These are phyloP conservation scores for Phytophthora idaei DNA, from an alignment of 352 stramenopile genomes.

Conservation along the genomic window DNA sequence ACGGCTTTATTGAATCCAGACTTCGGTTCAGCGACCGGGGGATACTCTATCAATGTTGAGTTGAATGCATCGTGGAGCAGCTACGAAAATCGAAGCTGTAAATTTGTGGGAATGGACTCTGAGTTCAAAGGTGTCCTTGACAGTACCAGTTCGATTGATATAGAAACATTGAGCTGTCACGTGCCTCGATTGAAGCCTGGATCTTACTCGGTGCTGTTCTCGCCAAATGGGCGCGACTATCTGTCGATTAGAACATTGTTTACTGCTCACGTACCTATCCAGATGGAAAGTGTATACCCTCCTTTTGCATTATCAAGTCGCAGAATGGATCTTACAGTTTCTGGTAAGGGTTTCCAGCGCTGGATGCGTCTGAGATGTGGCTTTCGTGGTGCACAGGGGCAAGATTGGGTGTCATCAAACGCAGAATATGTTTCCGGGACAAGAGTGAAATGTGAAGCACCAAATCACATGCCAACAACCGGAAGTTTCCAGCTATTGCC, in stretches of 20 bases:
- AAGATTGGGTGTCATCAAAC: constrained; percentile 20
- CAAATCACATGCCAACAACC: constrained; percentile 11
- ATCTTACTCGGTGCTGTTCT: constrained; percentile 39
- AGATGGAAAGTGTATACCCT: constrained; percentile 25
- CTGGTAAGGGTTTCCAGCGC: constrained; percentile 42
- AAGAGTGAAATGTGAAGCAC: constrained; percentile 31
- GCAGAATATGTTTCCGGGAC: constrained; percentile 31
- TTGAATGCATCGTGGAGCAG: constrained; percentile 16
- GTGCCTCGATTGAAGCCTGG: constrained; percentile 33
- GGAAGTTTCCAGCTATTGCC: constrained; percentile 39
- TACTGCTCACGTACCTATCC: constrained; percentile 33
- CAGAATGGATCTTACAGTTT: constrained; percentile 27
- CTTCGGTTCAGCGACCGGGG: constrained; percentile 37
- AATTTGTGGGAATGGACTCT: constrained; percentile 22
- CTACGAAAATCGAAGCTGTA: constrained; percentile 29
- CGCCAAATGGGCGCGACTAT: constrained; percentile 48
- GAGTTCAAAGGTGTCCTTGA: constrained; percentile 9
- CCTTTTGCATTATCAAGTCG: constrained; percentile 22
- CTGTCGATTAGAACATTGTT: constrained; percentile 24
- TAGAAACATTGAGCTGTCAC: constrained; percentile 20
- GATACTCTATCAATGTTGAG: constrained; percentile 27
- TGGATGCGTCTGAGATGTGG: constrained; percentile 51
- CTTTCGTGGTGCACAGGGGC: constrained; percentile 22
- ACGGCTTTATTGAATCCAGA: constrained; percentile 17
- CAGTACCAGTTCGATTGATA: neutral